Evolutionary conservation across 208 protist species (phyloP).

Genomic region (Naegleria lovaniensis): DNA sequence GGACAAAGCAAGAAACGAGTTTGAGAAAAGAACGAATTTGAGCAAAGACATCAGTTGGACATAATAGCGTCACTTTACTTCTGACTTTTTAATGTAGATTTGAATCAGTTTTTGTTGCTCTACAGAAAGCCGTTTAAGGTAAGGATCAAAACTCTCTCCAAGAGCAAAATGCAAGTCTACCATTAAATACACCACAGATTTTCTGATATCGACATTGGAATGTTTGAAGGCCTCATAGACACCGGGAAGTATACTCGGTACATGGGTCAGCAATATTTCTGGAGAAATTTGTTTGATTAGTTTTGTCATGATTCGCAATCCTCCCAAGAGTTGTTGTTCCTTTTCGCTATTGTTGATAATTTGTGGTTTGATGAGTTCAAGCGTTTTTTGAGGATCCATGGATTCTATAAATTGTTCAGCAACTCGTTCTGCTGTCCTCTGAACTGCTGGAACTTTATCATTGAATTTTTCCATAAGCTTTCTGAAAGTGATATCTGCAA

Average conservation of each 20-base stretch:
- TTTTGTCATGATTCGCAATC: not conserved
- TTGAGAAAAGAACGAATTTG: too few relatives aligned
- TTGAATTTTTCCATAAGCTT: not conserved
- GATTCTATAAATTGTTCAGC: not conserved
- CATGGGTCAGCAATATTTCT: not conserved
- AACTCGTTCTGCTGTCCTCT: not conserved
- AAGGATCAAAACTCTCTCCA: not conserved
- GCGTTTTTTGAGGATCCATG: not conserved
- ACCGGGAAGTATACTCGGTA: not conserved
- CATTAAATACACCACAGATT: not conserved
- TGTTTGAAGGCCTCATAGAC: not conserved
- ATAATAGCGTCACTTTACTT: not conserved
- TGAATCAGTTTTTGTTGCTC: constrained; percentile 3
- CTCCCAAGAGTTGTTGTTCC: not conserved
- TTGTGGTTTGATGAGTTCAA: not conserved
- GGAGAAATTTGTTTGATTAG: not conserved
- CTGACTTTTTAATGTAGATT: not conserved
- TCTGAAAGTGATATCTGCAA: not conserved
- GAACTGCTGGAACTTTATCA: not conserved
- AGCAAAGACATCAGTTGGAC: too few relatives aligned
- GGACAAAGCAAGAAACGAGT: too few relatives aligned
- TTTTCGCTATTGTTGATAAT: not conserved
- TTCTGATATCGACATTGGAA: not conserved
- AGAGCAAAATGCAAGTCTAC: not conserved
- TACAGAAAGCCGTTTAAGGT: not conserved